Percentiles rank a stretch among this genome's conserved stretches.
Evolutionary conservation across 2,329 filamentous ascomycete species (phyloP).

Genomic region (Bipolaris bicolor): DNA sequence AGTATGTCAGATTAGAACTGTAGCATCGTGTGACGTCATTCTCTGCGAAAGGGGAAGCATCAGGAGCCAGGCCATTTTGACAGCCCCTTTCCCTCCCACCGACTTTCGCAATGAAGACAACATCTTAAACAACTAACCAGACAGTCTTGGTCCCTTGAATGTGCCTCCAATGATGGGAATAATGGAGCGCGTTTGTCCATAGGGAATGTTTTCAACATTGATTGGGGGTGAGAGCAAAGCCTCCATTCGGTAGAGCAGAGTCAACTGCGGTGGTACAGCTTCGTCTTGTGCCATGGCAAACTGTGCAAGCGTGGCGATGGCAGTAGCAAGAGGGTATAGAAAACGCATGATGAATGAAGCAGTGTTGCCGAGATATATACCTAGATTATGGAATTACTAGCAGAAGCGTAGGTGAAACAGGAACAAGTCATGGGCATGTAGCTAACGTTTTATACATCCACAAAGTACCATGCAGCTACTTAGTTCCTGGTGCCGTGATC

Average conservation of each 20-base stretch:
- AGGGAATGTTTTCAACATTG: constrained; percentile 28
- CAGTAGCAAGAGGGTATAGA: constrained; percentile 11
- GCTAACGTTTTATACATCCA: neutral
- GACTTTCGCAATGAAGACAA: neutral
- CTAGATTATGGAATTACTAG: neutral
- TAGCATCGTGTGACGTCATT: constrained; percentile 17
- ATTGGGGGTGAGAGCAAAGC: constrained; percentile 29
- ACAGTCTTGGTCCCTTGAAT: constrained; percentile 36
- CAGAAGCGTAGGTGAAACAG: neutral
- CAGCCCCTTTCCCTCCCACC: neutral
- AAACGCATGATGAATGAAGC: constrained; percentile 18
- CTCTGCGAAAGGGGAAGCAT: neutral
- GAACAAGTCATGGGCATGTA: neutral
- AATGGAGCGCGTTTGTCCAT: constrained; percentile 31
- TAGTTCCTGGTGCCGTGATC: neutral
- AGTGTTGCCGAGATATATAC: neutral
- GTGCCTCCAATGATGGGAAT: constrained; percentile 41
- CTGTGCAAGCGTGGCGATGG: constrained; percentile 10
- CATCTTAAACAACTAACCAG: constrained; percentile 19
- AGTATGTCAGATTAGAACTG: neutral
- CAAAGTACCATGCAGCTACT: neutral
- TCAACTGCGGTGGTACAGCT: constrained; percentile 27
- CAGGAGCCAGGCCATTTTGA: too few relatives aligned
- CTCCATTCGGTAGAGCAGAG: constrained; percentile 33
- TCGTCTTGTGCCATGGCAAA: constrained; percentile 23